A percentile compares a stretch with the other conserved stretches of the same genome.
Evolutionary conservation across 208 protist genomes (phyloP).

Genomic region (Kentomonas sorsogonicus): DNA sequence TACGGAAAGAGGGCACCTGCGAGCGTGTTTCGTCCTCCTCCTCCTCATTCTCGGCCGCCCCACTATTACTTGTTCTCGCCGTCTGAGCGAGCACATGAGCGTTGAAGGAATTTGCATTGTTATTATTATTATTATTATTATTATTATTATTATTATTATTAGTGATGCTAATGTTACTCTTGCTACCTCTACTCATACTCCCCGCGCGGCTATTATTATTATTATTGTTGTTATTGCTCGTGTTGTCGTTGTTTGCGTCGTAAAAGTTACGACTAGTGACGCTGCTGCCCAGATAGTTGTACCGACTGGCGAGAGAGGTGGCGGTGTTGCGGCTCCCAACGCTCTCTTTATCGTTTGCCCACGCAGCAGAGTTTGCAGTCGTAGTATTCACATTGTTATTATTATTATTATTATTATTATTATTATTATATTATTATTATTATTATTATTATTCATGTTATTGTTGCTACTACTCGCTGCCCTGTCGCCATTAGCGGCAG

Average conservation of each 20-base stretch:
- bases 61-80: too few relatives aligned
- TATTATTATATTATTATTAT: constrained; percentile 2
- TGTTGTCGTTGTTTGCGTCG: constrained; percentile 3
- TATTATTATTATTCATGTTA: not conserved
- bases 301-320: not conserved
- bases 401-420: constrained; percentile 6
- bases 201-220: constrained; percentile 1
- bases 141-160: not conserved
- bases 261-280: not conserved
- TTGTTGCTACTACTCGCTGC: not conserved
- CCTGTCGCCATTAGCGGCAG: not conserved
- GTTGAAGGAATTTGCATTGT: too few relatives aligned
- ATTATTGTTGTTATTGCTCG: not conserved
- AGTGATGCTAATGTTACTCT: not conserved
- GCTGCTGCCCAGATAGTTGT: not conserved
- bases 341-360: too few relatives aligned
- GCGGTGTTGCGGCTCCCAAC: not conserved
- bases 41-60: too few relatives aligned
- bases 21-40: too few relatives aligned
- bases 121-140: constrained; percentile 5
- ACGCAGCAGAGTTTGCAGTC: too few relatives aligned
- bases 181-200: not conserved
- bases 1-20: too few relatives aligned
- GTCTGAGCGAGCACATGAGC: too few relatives aligned
- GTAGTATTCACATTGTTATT: constrained; percentile 3